Percentiles rank a stretch among this genome's conserved stretches.
These are phyloP conservation scores for Apium graveolens DNA, from an alignment of 129 eudicot genomes.

Conservation along the genomic window DNA sequence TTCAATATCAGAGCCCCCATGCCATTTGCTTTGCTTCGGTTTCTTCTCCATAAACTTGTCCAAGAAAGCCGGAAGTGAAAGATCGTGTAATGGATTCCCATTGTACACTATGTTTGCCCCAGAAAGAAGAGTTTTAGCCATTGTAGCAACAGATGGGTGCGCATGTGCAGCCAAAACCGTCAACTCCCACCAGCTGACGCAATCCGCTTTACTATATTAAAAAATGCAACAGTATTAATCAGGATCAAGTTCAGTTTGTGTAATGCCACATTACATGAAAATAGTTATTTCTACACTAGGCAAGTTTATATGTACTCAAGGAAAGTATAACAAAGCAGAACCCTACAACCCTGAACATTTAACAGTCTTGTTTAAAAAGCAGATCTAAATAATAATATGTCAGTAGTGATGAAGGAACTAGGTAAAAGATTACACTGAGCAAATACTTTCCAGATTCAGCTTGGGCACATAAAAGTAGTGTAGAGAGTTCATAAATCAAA, in stretches of 20 bases:
- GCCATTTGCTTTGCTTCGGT: slow-evolving; percentile 89
- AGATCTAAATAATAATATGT: not conserved
- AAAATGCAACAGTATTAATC: slow-evolving; percentile 11
- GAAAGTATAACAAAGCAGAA: not conserved
- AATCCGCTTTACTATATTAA: slow-evolving; percentile 76
- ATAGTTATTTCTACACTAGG: not conserved
- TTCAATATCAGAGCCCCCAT: slow-evolving; percentile 90
- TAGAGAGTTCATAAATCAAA: not conserved
- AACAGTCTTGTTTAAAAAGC: not conserved
- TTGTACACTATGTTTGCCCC: slow-evolving; percentile 90
- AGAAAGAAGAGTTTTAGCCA: slow-evolving; percentile 88
- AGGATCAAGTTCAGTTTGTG: not conserved
- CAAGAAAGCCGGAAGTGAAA: slow-evolving; percentile 71
- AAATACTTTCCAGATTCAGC: not conserved
- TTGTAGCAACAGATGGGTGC: slow-evolving; percentile 93
- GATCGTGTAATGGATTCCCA: slow-evolving; percentile 84
- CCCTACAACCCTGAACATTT: not conserved
- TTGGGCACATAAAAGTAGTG: not conserved
- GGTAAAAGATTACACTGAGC: not conserved
- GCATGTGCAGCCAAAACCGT: slow-evolving; percentile 70
- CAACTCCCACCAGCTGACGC: slow-evolving; percentile 96
- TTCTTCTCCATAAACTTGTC: slow-evolving; percentile 99
- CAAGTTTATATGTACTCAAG: not conserved
- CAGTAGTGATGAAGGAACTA: not conserved
- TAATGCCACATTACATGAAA: not conserved